Evolutionary conservation across 768 basidiomycete genomes (phyloP).

Genomic region (Glaciozyma martinii): DNA sequence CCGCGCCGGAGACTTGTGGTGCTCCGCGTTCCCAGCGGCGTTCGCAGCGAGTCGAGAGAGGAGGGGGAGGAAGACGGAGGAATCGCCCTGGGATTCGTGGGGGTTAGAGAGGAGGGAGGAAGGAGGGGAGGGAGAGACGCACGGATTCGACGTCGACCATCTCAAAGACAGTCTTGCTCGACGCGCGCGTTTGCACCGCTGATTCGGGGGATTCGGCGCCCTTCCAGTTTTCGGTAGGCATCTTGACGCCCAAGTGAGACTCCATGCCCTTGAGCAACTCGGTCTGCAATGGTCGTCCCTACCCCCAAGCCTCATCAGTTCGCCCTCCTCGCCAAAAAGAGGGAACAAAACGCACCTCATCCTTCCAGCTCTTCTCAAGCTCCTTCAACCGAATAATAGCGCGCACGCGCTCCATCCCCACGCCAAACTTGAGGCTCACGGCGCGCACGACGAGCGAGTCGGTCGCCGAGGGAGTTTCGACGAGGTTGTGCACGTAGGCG

Average conservation of each 20-base stretch:
- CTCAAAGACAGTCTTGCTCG: constrained; percentile 22
- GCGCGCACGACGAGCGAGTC: constrained; percentile 26
- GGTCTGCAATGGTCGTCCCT: constrained; percentile 64
- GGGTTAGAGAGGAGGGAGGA: not conserved
- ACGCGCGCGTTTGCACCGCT: not conserved
- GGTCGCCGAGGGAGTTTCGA: constrained; percentile 39
- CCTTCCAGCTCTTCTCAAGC: constrained; percentile 59
- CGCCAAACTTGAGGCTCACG: constrained; percentile 45
- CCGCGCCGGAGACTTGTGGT: not conserved
- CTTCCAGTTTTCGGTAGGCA: constrained; percentile 20
- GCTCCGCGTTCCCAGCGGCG: not conserved
- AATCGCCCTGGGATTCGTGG: constrained; percentile 5
- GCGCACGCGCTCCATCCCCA: constrained; percentile 70
- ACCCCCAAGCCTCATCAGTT: constrained; percentile 43
- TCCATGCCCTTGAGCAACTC: constrained; percentile 80
- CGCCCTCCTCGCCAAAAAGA: not conserved
- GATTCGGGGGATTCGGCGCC: constrained; percentile 24
- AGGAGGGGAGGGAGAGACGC: not conserved
- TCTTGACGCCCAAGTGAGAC: constrained; percentile 52
- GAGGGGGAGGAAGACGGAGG: constrained; percentile 27
- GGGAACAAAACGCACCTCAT: constrained; percentile 37
- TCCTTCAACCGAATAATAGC: constrained; percentile 76
- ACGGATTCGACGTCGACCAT: constrained; percentile 31
- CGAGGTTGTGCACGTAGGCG: constrained; percentile 50
- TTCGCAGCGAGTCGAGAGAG: constrained; percentile 6